Percentiles rank a stretch among this genome's conserved stretches.
Evolutionary conservation across 805 yeast species (phyloP).

Genomic region (Cyberlindnera misumaiensis): DNA sequence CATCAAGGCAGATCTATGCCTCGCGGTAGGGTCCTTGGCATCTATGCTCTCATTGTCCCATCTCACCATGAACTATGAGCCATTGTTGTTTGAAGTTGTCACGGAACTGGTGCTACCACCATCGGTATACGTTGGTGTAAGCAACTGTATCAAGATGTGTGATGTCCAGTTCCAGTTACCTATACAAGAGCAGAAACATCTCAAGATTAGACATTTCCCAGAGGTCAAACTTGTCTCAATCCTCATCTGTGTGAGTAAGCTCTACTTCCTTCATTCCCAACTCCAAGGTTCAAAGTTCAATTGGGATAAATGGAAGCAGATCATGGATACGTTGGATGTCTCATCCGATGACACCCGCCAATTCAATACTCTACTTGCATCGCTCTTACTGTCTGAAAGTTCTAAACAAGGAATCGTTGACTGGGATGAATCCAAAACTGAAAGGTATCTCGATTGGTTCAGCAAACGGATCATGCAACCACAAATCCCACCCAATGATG

Average conservation of each 20-base stretch:
- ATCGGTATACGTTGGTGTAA: constrained; percentile 35
- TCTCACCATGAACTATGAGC: constrained; percentile 25
- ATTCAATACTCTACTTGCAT: constrained; percentile 7
- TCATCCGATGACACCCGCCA: constrained; percentile 4
- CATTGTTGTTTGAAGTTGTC: constrained; percentile 35
- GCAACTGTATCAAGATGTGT: constrained; percentile 20
- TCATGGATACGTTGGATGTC: constrained; percentile 13
- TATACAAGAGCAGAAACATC: not conserved
- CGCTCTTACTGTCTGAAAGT: constrained; percentile 12
- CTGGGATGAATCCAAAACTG: constrained; percentile 43
- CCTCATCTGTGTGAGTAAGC: constrained; percentile 13
- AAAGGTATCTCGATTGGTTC: constrained; percentile 46
- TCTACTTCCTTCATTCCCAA: constrained; percentile 15
- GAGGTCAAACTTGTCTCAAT: constrained; percentile 14
- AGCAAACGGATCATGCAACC: constrained; percentile 26
- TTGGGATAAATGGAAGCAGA: constrained; percentile 16
- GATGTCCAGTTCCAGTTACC: constrained; percentile 8
- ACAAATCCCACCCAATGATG: constrained; percentile 21
- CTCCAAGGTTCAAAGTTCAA: constrained; percentile 1
- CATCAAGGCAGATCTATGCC: constrained; percentile 29
- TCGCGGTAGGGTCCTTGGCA: constrained; percentile 20
- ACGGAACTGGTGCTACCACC: constrained; percentile 44
- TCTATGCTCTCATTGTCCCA: not conserved
- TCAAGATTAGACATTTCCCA: constrained; percentile 33
- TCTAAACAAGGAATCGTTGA: constrained; percentile 30